Conservation (phyloP, 140 eudicot species). For the Bidens hawaiensis region DNA sequence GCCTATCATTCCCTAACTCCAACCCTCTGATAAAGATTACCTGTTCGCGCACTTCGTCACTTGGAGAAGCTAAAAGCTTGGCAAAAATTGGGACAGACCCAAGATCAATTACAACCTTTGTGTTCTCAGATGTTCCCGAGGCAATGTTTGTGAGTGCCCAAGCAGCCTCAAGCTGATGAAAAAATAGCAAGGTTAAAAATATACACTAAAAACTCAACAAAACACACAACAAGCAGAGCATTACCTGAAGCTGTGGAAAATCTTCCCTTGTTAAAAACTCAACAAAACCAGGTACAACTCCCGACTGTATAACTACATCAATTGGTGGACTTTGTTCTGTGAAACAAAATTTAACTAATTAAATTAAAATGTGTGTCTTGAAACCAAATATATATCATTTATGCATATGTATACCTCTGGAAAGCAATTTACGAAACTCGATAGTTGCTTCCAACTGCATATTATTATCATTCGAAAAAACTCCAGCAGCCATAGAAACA, state of each 20-base stretch:
- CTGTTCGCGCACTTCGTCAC: conserved; percentile 88
- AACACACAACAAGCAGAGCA: neutral
- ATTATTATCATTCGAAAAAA: conserved; percentile 52
- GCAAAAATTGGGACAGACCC: conserved; percentile 79
- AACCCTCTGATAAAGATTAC: conserved; percentile 19
- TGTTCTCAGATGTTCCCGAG: conserved; percentile 81
- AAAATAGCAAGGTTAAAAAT: neutral
- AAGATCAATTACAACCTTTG: conserved; percentile 73
- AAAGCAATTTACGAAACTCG: conserved; percentile 78
- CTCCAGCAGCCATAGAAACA: conserved; percentile 71
- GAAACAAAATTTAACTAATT: conserved; percentile 4
- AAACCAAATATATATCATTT: neutral
- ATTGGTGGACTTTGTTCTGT: conserved; percentile 75
- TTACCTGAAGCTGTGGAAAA: conserved; percentile 75
- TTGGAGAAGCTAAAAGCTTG: conserved; percentile 65
- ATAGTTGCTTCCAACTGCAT: conserved; percentile 84
- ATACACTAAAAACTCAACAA: neutral
- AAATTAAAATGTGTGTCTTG: conserved; percentile 10
- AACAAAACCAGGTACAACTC: conserved; percentile 82
- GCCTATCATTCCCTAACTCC: neutral
- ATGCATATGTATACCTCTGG: conserved; percentile 50
- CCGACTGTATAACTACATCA: conserved; percentile 77
- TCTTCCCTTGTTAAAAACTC: conserved; percentile 73
- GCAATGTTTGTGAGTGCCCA: conserved; percentile 94
- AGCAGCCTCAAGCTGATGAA: conserved; percentile 78